A percentile compares a stretch with the other conserved stretches of the same genome.
Conservation (phyloP, 2,329 filamentous ascomycete species). For the Phialocephala sp. region DNA sequence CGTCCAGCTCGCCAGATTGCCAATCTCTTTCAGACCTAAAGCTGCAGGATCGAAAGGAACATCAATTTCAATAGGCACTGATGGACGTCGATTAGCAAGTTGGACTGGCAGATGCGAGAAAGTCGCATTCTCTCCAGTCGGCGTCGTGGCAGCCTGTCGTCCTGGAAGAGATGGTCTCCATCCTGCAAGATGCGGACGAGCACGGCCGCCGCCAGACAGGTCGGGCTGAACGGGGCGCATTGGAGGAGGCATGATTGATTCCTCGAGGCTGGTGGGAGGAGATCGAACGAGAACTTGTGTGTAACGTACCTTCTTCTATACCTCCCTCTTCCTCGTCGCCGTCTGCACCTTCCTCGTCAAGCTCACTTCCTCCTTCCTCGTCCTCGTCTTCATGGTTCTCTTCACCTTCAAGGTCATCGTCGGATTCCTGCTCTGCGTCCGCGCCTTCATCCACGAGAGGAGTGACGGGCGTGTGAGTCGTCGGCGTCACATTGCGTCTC, state of each 20-base stretch:
- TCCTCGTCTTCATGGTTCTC: slow-evolving; percentile 35
- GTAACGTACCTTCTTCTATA: slow-evolving; percentile 37
- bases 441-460: slow-evolving; percentile 20
- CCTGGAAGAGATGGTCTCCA: neutral
- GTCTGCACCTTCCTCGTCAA: slow-evolving; percentile 34
- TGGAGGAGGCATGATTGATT: slow-evolving; percentile 7
- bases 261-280: neutral
- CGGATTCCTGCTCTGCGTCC: slow-evolving; percentile 15
- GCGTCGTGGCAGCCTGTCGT: neutral
- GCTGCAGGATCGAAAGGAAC: slow-evolving; percentile 55
- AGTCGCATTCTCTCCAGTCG: neutral
- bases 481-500: slow-evolving; percentile 18
- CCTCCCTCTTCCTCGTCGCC: slow-evolving; percentile 47
- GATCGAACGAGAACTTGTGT: slow-evolving; percentile 1
- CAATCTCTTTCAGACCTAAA: slow-evolving; percentile 77
- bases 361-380: slow-evolving; percentile 33
- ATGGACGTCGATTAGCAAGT: slow-evolving; percentile 20
- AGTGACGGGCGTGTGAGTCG: slow-evolving; percentile 20
- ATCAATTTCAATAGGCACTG: slow-evolving; percentile 43
- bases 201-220: neutral
- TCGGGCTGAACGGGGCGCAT: neutral
- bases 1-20: slow-evolving; percentile 81
- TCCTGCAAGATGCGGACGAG: slow-evolving; percentile 1
- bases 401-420: slow-evolving; percentile 31
- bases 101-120: neutral